These are phyloP conservation scores for Lachnellula hyalina DNA, from an alignment of 2,329 filamentous ascomycete genomes.

Conservation along the genomic window DNA sequence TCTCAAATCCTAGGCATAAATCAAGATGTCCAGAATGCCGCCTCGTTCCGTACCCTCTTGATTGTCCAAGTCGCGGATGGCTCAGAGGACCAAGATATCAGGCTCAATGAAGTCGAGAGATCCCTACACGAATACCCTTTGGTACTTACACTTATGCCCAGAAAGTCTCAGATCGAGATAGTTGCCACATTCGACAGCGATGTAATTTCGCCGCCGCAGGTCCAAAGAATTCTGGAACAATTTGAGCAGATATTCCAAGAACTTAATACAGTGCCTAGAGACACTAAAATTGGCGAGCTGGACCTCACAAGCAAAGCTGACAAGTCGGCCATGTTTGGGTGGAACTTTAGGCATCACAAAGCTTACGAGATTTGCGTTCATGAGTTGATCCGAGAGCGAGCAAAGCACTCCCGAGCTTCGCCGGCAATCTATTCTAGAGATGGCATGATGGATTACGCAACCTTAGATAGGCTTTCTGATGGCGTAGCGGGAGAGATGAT, in stretches of 20 bases:
- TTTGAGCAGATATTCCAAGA: not conserved
- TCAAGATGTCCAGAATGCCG: not conserved
- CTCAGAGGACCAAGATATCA: not conserved
- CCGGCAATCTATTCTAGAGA: slow-evolving; percentile 21
- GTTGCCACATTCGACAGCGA: slow-evolving; percentile 37
- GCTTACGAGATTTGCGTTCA: slow-evolving; percentile 10
- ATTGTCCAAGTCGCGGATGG: not conserved
- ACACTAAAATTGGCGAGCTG: slow-evolving; percentile 1
- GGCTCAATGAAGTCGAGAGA: not conserved
- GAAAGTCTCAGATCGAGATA: slow-evolving; percentile 41
- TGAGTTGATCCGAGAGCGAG: slow-evolving; percentile 11
- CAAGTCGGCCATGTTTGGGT: slow-evolving; percentile 1
- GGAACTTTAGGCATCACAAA: slow-evolving; percentile 8
- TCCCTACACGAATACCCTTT: not conserved
- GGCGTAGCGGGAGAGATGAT: slow-evolving; percentile 11
- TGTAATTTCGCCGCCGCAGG: not conserved
- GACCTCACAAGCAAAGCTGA: slow-evolving; percentile 1
- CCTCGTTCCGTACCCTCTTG: slow-evolving; percentile 8
- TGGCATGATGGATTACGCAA: slow-evolving; percentile 17
- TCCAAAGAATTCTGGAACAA: slow-evolving; percentile 1
- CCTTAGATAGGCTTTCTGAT: slow-evolving; percentile 18
- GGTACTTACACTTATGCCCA: slow-evolving; percentile 41
- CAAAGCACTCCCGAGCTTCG: slow-evolving; percentile 7
- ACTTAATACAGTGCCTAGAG: not conserved
- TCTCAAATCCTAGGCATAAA: slow-evolving; percentile 4